phyloP scores from a whole-genome alignment of 306 rosid genomes.

The Begonia masoniana region DNA sequence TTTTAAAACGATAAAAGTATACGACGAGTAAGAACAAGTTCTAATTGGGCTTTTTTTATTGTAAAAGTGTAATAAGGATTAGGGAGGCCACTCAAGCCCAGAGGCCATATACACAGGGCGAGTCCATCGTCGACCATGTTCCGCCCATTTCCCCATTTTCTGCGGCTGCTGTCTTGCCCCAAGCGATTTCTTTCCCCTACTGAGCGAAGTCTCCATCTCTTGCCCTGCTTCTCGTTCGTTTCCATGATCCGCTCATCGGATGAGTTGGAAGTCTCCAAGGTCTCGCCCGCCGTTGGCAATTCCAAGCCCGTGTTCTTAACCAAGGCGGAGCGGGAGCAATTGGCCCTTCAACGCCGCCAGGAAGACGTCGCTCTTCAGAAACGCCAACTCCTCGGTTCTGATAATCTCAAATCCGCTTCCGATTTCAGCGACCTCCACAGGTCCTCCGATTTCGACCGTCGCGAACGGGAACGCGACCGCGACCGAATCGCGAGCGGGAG shows the following conservation, averaged over 20 bases:
- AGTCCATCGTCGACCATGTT: background rate
- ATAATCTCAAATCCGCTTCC: conserved; percentile 19
- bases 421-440: conserved; percentile 17
- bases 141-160: background rate
- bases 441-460: conserved; percentile 41
- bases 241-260: conserved; percentile 17
- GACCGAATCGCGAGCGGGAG: conserved; percentile 55
- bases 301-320: conserved; percentile 57
- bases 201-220: no score
- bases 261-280: conserved; percentile 3
- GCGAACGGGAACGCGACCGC: conserved; percentile 37
- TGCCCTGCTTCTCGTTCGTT: background rate
- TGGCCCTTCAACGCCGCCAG: conserved; percentile 72
- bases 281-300: conserved; percentile 1
- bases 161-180: background rate
- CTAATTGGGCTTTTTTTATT: no score
- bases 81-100: no score
- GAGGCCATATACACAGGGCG: background rate
- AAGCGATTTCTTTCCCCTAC: background rate
- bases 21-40: no score
- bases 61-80: no score
- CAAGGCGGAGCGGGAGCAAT: conserved; percentile 62
- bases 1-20: no score
- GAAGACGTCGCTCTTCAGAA: conserved; percentile 36
- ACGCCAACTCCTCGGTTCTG: conserved; percentile 28